Evolutionary conservation across 352 stramenopile genomes (phyloP).

Genomic region (Phytophthora aleatoria): DNA sequence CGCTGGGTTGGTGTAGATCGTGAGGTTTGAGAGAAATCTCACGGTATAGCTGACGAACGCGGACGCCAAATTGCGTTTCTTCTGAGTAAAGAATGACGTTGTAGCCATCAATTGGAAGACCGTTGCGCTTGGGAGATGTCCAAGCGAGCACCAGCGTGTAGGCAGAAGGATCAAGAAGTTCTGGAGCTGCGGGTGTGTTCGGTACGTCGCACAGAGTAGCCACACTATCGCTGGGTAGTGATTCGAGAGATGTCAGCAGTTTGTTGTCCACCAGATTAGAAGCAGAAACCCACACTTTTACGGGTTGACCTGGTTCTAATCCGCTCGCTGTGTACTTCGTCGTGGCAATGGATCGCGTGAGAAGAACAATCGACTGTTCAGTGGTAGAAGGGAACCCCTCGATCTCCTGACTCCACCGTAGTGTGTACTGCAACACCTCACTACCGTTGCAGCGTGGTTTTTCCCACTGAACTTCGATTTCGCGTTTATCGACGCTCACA

Average conservation of each 20-base stretch:
- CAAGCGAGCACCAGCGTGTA: constrained; percentile 54
- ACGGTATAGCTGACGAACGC: constrained; percentile 43
- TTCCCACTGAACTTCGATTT: constrained; percentile 51
- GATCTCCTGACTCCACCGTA: constrained; percentile 51
- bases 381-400: constrained; percentile 1
- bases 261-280: constrained; percentile 71
- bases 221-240: constrained; percentile 36
- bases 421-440: constrained; percentile 71
- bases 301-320: constrained; percentile 42
- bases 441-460: constrained; percentile 74
- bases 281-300: constrained; percentile 58
- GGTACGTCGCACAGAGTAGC: constrained; percentile 59
- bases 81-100: constrained; percentile 52
- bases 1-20: constrained; percentile 26
- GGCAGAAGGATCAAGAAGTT: constrained; percentile 33
- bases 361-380: constrained; percentile 33
- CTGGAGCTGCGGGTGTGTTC: constrained; percentile 29
- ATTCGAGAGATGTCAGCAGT: constrained; percentile 52
- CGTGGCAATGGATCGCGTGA: constrained; percentile 55
- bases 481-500: constrained; percentile 39
- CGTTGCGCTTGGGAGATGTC: constrained; percentile 53
- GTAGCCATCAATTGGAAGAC: constrained; percentile 51
- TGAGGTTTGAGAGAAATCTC: constrained; percentile 34
- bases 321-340: constrained; percentile 49
- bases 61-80: constrained; percentile 66